Percentiles rank a stretch among this genome's conserved stretches.
phyloP scores from a whole-genome alignment of 495 filamentous ascomycete species.

The Hypoxylon cercidicola region DNA sequence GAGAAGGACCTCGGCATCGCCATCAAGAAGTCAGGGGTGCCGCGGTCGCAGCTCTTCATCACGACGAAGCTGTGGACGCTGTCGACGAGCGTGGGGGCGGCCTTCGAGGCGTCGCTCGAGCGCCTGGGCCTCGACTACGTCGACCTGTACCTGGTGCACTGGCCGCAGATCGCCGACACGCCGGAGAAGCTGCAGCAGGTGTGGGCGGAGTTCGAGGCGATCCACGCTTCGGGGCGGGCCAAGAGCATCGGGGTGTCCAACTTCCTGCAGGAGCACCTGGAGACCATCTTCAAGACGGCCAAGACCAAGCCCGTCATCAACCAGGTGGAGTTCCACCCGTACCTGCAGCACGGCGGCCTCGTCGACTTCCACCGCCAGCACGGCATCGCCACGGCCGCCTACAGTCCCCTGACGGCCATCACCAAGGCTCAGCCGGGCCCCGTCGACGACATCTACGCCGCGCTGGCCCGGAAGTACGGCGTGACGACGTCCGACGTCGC shows the following conservation, averaged over 20 bases:
- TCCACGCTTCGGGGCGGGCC: slow-evolving; percentile 75
- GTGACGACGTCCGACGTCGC: slow-evolving; percentile 75
- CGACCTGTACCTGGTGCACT: slow-evolving; percentile 86
- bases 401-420: slow-evolving; percentile 72
- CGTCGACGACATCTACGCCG: slow-evolving; percentile 67
- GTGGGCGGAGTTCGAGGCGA: slow-evolving; percentile 82
- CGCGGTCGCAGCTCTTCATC: slow-evolving; percentile 76
- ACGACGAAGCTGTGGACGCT: slow-evolving; percentile 77
- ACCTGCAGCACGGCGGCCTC: slow-evolving; percentile 80
- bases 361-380: slow-evolving; percentile 72
- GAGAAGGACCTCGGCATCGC: slow-evolving; percentile 79
- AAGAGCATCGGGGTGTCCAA: slow-evolving; percentile 88
- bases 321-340: slow-evolving; percentile 90
- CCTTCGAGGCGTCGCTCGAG: slow-evolving; percentile 76
- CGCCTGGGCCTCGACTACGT: slow-evolving; percentile 83
- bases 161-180: slow-evolving; percentile 73
- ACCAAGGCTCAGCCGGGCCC: slow-evolving; percentile 76
- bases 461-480: slow-evolving; percentile 78
- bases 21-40: slow-evolving; percentile 73
- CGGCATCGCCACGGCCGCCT: slow-evolving; percentile 75
- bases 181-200: slow-evolving; percentile 71
- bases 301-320: slow-evolving; percentile 75
- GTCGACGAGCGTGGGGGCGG: slow-evolving; percentile 65
- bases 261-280: slow-evolving; percentile 73
- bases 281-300: slow-evolving; percentile 73